Conservation (phyloP, 1,284 basidiomycete species). For the Pseudozyma sp. region DNA sequence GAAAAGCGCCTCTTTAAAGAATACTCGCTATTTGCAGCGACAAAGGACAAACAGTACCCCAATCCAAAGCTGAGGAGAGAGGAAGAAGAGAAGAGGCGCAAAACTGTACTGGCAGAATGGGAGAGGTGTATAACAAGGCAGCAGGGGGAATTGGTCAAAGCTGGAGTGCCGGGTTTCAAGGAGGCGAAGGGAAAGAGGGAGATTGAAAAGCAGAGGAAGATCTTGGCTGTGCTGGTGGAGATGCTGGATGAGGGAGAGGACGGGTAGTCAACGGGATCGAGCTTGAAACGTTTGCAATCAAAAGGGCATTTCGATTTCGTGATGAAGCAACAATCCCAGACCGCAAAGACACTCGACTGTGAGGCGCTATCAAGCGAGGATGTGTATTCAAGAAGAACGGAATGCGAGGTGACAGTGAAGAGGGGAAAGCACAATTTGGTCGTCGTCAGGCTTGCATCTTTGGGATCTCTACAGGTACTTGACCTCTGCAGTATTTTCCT, state of each 20-base stretch:
- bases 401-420: too few relatives aligned
- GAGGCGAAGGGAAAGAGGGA: slow-evolving; percentile 12
- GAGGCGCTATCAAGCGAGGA: too few relatives aligned
- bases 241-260: slow-evolving; percentile 32
- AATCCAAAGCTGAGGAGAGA: slow-evolving; percentile 16
- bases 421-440: too few relatives aligned
- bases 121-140: slow-evolving; percentile 21
- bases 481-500: too few relatives aligned
- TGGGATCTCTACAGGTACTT: too few relatives aligned
- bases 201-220: slow-evolving; percentile 26
- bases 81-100: slow-evolving; percentile 20
- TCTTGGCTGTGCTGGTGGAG: slow-evolving; percentile 26
- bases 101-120: slow-evolving; percentile 22
- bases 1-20: slow-evolving; percentile 30
- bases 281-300: too few relatives aligned
- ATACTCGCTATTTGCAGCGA: slow-evolving; percentile 18
- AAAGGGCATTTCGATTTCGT: too few relatives aligned
- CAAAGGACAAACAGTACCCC: slow-evolving; percentile 27
- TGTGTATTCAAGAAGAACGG: too few relatives aligned
- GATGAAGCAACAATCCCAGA: too few relatives aligned
- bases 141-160: slow-evolving; percentile 19
- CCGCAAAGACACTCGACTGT: too few relatives aligned
- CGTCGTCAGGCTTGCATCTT: too few relatives aligned
- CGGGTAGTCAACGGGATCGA: too few relatives aligned
- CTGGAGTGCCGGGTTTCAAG: slow-evolving; percentile 19